Conservation (phyloP, 805 yeast species). For the Barnettozyma vustinii region DNA sequence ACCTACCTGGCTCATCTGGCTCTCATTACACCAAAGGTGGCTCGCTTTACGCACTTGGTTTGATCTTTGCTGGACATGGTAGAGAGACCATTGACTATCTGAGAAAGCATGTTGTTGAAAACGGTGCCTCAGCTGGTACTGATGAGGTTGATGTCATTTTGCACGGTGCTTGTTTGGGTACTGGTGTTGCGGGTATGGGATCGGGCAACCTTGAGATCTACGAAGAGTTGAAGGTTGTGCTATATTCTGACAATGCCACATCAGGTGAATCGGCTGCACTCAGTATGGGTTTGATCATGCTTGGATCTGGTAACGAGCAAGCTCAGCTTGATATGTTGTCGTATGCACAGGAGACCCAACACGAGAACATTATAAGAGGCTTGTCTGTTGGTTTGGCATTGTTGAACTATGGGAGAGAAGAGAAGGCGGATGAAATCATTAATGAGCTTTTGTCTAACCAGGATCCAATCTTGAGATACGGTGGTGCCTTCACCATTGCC, state of each 20-base stretch:
- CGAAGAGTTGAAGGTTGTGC: conserved; percentile 75
- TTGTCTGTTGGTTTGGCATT: conserved; percentile 85
- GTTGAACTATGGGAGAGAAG: conserved; percentile 81
- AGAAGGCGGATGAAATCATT: conserved; percentile 65
- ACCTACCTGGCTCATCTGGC: conserved; percentile 76
- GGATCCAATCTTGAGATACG: conserved; percentile 83
- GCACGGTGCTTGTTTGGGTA: conserved; percentile 94
- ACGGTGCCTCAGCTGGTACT: conserved; percentile 55
- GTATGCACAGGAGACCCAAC: conserved; percentile 93
- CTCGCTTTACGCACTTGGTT: conserved; percentile 85
- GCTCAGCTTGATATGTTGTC: conserved; percentile 77
- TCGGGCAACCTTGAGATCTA: conserved; percentile 67
- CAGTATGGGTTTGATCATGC: conserved; percentile 93
- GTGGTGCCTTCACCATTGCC: conserved; percentile 92
- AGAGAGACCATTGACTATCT: conserved; percentile 77
- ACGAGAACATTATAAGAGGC: conserved; percentile 93
- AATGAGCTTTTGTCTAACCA: conserved; percentile 65
- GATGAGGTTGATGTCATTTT: conserved; percentile 75
- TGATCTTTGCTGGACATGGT: conserved; percentile 95
- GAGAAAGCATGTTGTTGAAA: conserved; percentile 62
- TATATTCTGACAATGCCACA: conserved; percentile 86
- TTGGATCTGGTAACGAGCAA: conserved; percentile 75
- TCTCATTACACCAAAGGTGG: conserved; percentile 95
- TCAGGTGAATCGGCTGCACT: conserved; percentile 96
- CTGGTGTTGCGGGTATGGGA: conserved; percentile 97